A percentile compares a stretch with the other conserved stretches of the same genome.
Evolutionary conservation across 129 eudicot genomes (phyloP).

Genomic region (Flaveria bidentis): DNA sequence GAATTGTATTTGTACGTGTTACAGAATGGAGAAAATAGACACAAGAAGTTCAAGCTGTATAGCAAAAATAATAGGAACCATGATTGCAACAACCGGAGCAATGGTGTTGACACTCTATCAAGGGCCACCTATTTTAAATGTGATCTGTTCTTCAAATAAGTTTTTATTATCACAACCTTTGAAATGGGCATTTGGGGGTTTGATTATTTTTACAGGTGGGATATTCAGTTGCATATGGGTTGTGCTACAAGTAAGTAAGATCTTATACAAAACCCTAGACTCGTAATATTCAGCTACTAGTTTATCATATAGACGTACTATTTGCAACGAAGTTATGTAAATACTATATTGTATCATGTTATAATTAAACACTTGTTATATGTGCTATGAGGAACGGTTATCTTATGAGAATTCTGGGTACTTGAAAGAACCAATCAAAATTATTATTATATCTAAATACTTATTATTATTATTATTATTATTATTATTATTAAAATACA

Average conservation of each 20-base stretch:
- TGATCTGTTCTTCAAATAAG: background rate
- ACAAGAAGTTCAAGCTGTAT: constrained; percentile 13
- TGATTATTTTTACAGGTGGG: background rate
- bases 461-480: too few relatives aligned
- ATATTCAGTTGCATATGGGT: constrained; percentile 13
- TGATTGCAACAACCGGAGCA: constrained; percentile 39
- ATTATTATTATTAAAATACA: too few relatives aligned
- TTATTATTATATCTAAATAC: too few relatives aligned
- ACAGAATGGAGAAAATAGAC: constrained; percentile 40
- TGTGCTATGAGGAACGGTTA: too few relatives aligned
- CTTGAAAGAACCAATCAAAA: too few relatives aligned
- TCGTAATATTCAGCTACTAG: too few relatives aligned
- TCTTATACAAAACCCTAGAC: too few relatives aligned
- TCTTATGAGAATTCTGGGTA: too few relatives aligned
- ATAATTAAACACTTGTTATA: too few relatives aligned
- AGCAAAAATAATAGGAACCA: constrained; percentile 40
- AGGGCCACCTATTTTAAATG: constrained; percentile 25
- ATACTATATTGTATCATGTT: too few relatives aligned
- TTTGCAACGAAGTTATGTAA: too few relatives aligned
- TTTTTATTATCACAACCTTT: constrained; percentile 1
- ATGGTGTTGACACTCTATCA: constrained; percentile 36
- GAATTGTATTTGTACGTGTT: background rate
- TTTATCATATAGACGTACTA: too few relatives aligned
- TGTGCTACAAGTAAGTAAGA: constrained; percentile 10
- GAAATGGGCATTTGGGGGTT: constrained; percentile 21